phyloP scores from a whole-genome alignment of 176 grass and related monocot species.

The Echinochloa phyllopogon region DNA sequence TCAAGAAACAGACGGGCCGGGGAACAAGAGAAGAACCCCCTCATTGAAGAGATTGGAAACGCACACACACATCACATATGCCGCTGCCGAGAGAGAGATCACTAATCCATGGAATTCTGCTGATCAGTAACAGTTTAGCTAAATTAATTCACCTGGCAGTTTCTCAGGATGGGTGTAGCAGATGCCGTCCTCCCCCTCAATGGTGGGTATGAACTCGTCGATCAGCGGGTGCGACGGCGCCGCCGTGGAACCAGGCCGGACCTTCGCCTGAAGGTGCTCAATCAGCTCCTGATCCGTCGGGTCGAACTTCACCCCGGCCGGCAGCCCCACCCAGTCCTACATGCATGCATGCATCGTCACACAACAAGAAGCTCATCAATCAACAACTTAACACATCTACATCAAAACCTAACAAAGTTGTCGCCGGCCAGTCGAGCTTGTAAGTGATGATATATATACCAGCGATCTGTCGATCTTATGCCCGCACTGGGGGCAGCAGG shows the following conservation, averaged over 20 bases:
- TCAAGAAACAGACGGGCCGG: not conserved
- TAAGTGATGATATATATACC: conserved; percentile 39
- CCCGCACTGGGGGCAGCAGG: conserved; percentile 77
- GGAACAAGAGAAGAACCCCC: conserved; percentile 17
- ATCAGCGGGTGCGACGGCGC: conserved; percentile 71
- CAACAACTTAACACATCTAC: not conserved
- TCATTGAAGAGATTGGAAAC: conserved; percentile 24
- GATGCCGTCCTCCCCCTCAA: conserved; percentile 94
- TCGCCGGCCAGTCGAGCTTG: not conserved
- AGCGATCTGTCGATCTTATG: conserved; percentile 63
- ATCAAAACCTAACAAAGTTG: conserved; percentile 26
- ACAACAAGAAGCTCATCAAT: not conserved
- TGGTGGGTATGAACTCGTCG: conserved; percentile 95
- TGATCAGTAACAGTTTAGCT: not conserved
- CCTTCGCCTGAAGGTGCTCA: conserved; percentile 84
- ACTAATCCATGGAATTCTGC: not conserved
- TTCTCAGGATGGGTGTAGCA: conserved; percentile 96
- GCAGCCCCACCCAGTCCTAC: conserved; percentile 77
- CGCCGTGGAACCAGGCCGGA: conserved; percentile 40
- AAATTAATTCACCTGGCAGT: conserved; percentile 76
- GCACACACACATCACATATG: not conserved
- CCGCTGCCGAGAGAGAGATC: not conserved
- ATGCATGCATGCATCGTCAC: not conserved
- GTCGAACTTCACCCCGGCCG: conserved; percentile 89
- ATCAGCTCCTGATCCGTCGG: conserved; percentile 97